Base-by-base conservation (phyloP, 805 yeast species). In the Isabelozyma pseudorhagii region DNA sequence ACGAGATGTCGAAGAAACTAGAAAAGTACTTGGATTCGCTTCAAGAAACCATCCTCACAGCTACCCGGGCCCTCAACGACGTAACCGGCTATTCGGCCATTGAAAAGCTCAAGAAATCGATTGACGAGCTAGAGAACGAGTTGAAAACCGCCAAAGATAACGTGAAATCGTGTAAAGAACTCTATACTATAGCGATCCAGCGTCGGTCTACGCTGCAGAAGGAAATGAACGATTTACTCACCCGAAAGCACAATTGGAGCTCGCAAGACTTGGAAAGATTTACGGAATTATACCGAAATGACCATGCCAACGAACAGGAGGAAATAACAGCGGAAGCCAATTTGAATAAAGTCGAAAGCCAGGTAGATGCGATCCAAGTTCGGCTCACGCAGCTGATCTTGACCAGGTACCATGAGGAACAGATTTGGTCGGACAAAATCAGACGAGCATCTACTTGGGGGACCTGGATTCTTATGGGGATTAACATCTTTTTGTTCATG, bases 361-460 rank as follows among this genome's bases (percentile, higher is more conserved):
- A 67, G 44, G 87, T 85, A 40, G 97, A 91, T 49, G 83, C 83
- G 8, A 66, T 85, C 15, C 93, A 87, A 56, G 78, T 82, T 48
- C 80, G 78, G 49, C 69, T 91, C 44, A 84, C 90, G 14, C 84
- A 84, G 49, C 85, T 89, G 51, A 94, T 94, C 14, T 74, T 93
- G 60, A 84, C 91, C 1, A 74, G 98, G 57, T 94, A 94, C 60
- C 97, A 93, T 54, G 98, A 94, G 64, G 99, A 94, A 61, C 98
- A 94, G 67, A 83, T 94, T 7, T 94, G 99, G 98, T 89, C 97
- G 1, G 99, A 94, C 68, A 92, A 92, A 67, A 94, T 94, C 51
- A 76, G 99, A 52, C 80, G 92, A 55, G 90, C 96, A 5, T 89
- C 97, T 5, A 92, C 98, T 0, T 94, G 97, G 96, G 99, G 98